Evolutionary conservation across 129 eudicot genomes (phyloP).

Genomic region (Helichrysum umbraculigerum): DNA sequence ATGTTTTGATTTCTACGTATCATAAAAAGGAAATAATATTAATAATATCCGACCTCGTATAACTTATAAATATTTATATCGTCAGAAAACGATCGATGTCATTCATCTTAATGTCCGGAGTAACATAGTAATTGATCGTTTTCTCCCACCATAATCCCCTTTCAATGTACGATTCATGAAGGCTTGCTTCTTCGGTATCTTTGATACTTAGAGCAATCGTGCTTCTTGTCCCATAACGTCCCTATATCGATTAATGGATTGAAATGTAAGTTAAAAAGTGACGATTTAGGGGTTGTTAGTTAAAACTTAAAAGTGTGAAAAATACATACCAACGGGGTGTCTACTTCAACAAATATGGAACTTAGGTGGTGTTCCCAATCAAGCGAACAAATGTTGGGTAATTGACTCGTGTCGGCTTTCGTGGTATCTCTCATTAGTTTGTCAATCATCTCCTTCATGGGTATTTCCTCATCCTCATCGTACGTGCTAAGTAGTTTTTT

Average conservation of each 20-base stretch:
- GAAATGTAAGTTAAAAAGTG: background rate
- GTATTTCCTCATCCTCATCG: constrained; percentile 41
- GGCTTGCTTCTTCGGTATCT: constrained; percentile 49
- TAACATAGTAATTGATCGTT: constrained; percentile 37
- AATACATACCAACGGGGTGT: constrained; percentile 48
- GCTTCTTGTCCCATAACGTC: constrained; percentile 82
- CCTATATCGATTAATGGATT: constrained; percentile 36
- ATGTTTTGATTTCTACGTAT: background rate
- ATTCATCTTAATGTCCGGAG: constrained; percentile 16
- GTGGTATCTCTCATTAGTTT: constrained; percentile 65
- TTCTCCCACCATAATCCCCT: constrained; percentile 55
- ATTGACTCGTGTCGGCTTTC: constrained; percentile 56
- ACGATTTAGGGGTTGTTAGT: background rate
- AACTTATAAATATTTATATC: background rate
- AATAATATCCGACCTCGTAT: background rate
- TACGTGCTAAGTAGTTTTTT: constrained; percentile 34
- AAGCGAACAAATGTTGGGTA: constrained; percentile 60
- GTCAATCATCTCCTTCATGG: constrained; percentile 51
- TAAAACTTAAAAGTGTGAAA: background rate
- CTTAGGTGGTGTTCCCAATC: constrained; percentile 65
- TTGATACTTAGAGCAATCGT: constrained; percentile 52
- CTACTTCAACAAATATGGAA: constrained; percentile 61
- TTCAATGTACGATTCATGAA: constrained; percentile 60
- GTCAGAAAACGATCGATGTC: background rate
- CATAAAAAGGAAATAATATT: background rate